phyloP scores from a whole-genome alignment of 768 basidiomycete genomes.

The Tricholoma saponaceum region DNA sequence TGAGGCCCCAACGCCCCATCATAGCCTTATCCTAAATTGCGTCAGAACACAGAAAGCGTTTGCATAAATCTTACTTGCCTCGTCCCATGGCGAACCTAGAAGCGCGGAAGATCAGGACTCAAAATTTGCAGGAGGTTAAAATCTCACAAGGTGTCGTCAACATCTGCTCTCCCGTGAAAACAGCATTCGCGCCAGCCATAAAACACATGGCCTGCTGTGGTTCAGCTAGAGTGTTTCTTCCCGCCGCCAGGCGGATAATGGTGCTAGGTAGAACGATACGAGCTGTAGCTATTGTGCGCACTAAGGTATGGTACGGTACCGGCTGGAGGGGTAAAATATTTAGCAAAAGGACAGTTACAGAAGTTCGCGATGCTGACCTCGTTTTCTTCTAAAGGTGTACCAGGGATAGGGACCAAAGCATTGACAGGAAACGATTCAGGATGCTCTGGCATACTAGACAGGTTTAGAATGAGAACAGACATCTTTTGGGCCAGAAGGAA shows the following conservation, averaged over 20 bases:
- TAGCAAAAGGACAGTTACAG: neutral
- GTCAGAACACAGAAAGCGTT: conserved; percentile 9
- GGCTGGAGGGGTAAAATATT: conserved; percentile 41
- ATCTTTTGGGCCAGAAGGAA: conserved; percentile 2
- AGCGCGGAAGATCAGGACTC: conserved; percentile 7
- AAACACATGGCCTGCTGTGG: conserved; percentile 97
- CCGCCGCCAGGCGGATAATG: conserved; percentile 94
- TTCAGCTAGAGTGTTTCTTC: conserved; percentile 84
- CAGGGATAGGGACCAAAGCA: conserved; percentile 92
- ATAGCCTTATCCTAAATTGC: conserved; percentile 76
- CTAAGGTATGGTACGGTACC: conserved; percentile 75
- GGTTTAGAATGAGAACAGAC: conserved; percentile 11
- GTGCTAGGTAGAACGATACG: conserved; percentile 88
- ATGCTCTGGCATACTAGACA: conserved; percentile 80
- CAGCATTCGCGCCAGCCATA: conserved; percentile 97
- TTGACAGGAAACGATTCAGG: conserved; percentile 99
- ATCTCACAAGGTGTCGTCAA: conserved; percentile 90
- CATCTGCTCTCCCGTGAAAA: conserved; percentile 99
- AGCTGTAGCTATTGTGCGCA: conserved; percentile 94
- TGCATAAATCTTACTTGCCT: conserved; percentile 39
- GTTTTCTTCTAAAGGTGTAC: conserved; percentile 90
- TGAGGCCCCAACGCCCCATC: conserved; percentile 90
- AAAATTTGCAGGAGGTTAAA: conserved; percentile 4
- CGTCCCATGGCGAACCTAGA: conserved; percentile 90
- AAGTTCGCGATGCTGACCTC: conserved; percentile 46